Evolutionary conservation across 2,329 filamentous ascomycete genomes (phyloP), one percentile per base, ranked within the genome.

Genomic region (Coniella vitis): DNA sequence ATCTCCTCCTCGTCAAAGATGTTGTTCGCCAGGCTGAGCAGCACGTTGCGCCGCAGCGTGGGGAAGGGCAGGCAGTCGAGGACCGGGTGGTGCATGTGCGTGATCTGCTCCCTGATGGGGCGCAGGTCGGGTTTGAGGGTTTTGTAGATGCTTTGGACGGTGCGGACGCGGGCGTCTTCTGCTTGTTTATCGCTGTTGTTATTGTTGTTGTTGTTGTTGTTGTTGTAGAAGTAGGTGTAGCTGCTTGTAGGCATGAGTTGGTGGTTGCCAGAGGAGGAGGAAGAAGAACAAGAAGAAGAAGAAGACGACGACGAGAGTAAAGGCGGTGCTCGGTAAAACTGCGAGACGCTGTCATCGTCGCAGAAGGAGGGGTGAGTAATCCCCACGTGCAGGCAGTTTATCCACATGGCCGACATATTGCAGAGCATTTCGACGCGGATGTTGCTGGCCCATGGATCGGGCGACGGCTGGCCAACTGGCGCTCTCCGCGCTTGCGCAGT

Each of bases 361-460:
- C 61, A 64, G 16, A 63, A 47, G 21, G 52, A 48, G 1, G 58
- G 55, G 31, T 57, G 52, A 3, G 52, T 56, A 17, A 63, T 47
- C 4, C 59, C 60, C 10, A 63, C 38, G 16, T 61, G 57, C 2
- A 47, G 31, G 17, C 51, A 53, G 10, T 54, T 53, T n/a, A 37
- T 25, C 43, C 43, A 48, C 40, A 56, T 54, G 3, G 61, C 61
- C 2, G 57, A 41, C 1, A 61, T 20, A 4, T 54, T 61, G 49
- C 61, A 63, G 8, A 61, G 31, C 4, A 51, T 48, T 16, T 63
- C 59, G 16, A 63, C 19, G 4, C 61, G 61, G 13, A 63, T 51
- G 32, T 53, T 43, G 40, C 61, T 63, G 47, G 49, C 34, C 17
- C 59, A 61, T 35, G 55, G 60, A 45, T 62, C 58, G 16, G 59